phyloP scores from a whole-genome alignment of 768 basidiomycete species.

The Kwoniella bestiolae region DNA sequence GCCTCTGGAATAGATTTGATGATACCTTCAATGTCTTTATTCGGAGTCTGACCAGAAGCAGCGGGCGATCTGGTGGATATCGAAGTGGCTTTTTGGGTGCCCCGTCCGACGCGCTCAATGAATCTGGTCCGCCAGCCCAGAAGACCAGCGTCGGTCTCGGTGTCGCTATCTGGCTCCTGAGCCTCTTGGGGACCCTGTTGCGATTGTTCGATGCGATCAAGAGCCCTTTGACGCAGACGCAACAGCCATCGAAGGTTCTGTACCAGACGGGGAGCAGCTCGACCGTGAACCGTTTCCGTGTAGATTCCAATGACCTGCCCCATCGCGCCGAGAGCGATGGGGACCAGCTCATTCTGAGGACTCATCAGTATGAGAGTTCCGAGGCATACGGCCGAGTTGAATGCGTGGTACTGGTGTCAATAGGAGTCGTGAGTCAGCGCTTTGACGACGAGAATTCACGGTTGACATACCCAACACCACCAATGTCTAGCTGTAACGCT shows the following conservation, averaged over 20 bases:
- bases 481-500: slow-evolving; percentile 29
- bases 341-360: slow-evolving; percentile 30
- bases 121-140: slow-evolving; percentile 37
- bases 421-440: neutral
- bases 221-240: slow-evolving; percentile 28
- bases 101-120: slow-evolving; percentile 26
- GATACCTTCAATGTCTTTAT: slow-evolving; percentile 7
- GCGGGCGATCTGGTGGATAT: slow-evolving; percentile 11
- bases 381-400: slow-evolving; percentile 41
- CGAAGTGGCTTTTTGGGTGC: slow-evolving; percentile 12
- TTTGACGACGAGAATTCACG: neutral
- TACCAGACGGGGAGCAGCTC: slow-evolving; percentile 12
- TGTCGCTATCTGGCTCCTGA: slow-evolving; percentile 17
- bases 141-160: slow-evolving; percentile 23
- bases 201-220: slow-evolving; percentile 6
- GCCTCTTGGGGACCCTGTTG: neutral
- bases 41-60: neutral
- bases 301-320: slow-evolving; percentile 30
- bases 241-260: slow-evolving; percentile 37
- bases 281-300: slow-evolving; percentile 8
- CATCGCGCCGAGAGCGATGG: slow-evolving; percentile 24
- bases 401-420: slow-evolving; percentile 33
- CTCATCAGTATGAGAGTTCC: slow-evolving; percentile 32
- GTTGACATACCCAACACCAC: slow-evolving; percentile 33
- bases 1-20: slow-evolving; percentile 15